Evolutionary conservation across 225 moss, liverwort and hornwort species (phyloP), one percentile per base, ranked within the genome.

Genomic region (Rhytidiadelphus loreus): DNA sequence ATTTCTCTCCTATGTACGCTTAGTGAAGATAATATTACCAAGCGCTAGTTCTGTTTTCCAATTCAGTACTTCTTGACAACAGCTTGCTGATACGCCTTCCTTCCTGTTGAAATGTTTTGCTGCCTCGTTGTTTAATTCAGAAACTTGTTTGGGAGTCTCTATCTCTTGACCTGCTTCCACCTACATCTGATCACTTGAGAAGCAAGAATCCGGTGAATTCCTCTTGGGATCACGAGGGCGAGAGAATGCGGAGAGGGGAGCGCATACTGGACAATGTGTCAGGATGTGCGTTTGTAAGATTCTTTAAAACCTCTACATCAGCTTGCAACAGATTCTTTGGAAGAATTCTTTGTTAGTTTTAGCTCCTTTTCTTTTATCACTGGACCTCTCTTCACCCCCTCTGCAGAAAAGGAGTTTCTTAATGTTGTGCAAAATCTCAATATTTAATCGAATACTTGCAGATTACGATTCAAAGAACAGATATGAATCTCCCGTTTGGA

Each of bases 401-500:
- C 58, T 82, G 57, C 33, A 59, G 57, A 71, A 82, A 87, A 61
- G 53, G 39, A 79, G 16, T 35, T 35, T 39, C 39, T 52, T 43
- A 48, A 43, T 58, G 61, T 61, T 87, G 35, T 68, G 80, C 50
- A 57, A 71, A 50, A 81, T 52, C 58, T 82, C 53, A 77, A 37
- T 58, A 39, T n/a, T 80, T 82, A 56, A 11, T 63, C 83, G 87
- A 52, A 83, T 56, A 65, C 53, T 90, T 86, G 85, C 94, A 98
- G 98, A 98, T 98, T 80, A 95, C 98, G 71, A 93, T 96, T 88
- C 95, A 96, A 81, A 94, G 98, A 91, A 98, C 98, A 83, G 93
- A 95, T 62, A 92, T 91, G 92, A 96, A 98, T 92, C 92, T 94
- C 73, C 96, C 98, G 82, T 93, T 93, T 81, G 98, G 95, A 66